These are phyloP conservation scores for Kwoniella newhampshirensis DNA, from an alignment of 768 basidiomycete species.

Conservation along the genomic window DNA sequence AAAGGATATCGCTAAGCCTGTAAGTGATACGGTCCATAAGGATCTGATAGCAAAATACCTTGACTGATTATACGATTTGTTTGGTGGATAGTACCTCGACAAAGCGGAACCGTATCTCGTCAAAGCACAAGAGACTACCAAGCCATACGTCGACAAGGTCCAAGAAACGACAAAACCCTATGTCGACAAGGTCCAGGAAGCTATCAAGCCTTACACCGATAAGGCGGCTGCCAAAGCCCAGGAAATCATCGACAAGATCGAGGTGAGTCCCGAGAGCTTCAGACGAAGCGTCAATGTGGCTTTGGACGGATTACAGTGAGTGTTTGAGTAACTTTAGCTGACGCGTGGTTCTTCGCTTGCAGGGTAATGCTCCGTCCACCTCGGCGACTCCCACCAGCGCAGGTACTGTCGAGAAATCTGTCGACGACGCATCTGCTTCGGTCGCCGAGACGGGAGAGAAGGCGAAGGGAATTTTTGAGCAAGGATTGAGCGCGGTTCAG, in stretches of 20 bases:
- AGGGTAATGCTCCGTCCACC: conserved; percentile 22
- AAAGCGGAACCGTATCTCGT: not conserved
- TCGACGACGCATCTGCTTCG: conserved; percentile 14
- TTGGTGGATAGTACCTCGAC: not conserved
- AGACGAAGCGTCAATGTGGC: not conserved
- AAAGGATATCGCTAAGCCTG: conserved; percentile 36
- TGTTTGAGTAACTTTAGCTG: too few species aligned
- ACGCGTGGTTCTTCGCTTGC: not conserved
- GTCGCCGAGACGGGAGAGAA: conserved; percentile 24
- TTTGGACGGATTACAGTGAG: not conserved
- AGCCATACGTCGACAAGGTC: conserved; percentile 33
- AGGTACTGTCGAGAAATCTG: conserved; percentile 12
- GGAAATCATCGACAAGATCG: conserved; percentile 45
- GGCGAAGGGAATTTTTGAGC: conserved; percentile 32
- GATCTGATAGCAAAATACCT: too few species aligned
- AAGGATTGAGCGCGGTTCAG: conserved; percentile 29
- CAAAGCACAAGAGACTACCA: not conserved
- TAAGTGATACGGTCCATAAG: conserved; percentile 26
- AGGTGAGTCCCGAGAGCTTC: conserved; percentile 25
- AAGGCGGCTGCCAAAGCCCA: conserved; percentile 43
- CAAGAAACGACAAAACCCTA: conserved; percentile 31
- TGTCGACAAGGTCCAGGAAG: conserved; percentile 42
- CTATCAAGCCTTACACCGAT: conserved; percentile 48
- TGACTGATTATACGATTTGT: too few species aligned
- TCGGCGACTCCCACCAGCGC: conserved; percentile 15